Percentiles rank a stretch among this genome's conserved stretches.
Conservation (phyloP, 2,329 filamentous ascomycete species). For the Westerdykella aurantiaca region DNA sequence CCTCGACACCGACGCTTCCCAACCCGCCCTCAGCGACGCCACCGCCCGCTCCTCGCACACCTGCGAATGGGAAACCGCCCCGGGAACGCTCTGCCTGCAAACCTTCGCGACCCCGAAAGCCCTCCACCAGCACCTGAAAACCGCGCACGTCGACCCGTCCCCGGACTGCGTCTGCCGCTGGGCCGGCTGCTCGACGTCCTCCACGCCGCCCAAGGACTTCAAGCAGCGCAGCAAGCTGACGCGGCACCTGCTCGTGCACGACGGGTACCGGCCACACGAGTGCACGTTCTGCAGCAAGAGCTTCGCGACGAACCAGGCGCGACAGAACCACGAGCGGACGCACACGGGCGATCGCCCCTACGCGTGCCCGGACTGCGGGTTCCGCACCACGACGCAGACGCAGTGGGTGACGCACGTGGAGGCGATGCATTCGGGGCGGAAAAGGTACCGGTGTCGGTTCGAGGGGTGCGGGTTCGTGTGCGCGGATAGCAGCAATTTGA, state of each 20-base stretch:
- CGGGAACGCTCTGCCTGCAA: slow-evolving; percentile 23
- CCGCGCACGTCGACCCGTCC: slow-evolving; percentile 31
- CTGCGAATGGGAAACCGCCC: slow-evolving; percentile 32
- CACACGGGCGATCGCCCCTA: slow-evolving; percentile 36
- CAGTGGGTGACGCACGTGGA: slow-evolving; percentile 36
- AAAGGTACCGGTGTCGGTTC: slow-evolving; percentile 35
- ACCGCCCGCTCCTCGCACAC: slow-evolving; percentile 1
- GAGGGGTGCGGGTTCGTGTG: slow-evolving; percentile 32
- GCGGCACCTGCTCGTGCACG: slow-evolving; percentile 34
- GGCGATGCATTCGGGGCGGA: slow-evolving; percentile 33
- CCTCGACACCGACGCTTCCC: background rate
- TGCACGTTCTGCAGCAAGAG: slow-evolving; percentile 36
- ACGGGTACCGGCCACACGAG: slow-evolving; percentile 33
- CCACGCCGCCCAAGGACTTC: slow-evolving; percentile 33
- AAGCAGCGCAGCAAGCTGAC: slow-evolving; percentile 37
- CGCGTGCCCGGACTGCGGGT: slow-evolving; percentile 32
- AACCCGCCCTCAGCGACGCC: background rate
- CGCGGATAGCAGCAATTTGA: slow-evolving; percentile 33
- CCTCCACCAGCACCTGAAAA: slow-evolving; percentile 34
- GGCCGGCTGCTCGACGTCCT: slow-evolving; percentile 19
- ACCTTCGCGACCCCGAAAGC: slow-evolving; percentile 22
- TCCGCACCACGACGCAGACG: slow-evolving; percentile 37
- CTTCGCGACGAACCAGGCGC: slow-evolving; percentile 38
- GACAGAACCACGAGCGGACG: slow-evolving; percentile 37
- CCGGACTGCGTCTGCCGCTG: slow-evolving; percentile 33